Evolutionary conservation across 2,329 filamentous ascomycete species (phyloP), one percentile per base, ranked within the genome.

Genomic region (Colletotrichum magnum): DNA sequence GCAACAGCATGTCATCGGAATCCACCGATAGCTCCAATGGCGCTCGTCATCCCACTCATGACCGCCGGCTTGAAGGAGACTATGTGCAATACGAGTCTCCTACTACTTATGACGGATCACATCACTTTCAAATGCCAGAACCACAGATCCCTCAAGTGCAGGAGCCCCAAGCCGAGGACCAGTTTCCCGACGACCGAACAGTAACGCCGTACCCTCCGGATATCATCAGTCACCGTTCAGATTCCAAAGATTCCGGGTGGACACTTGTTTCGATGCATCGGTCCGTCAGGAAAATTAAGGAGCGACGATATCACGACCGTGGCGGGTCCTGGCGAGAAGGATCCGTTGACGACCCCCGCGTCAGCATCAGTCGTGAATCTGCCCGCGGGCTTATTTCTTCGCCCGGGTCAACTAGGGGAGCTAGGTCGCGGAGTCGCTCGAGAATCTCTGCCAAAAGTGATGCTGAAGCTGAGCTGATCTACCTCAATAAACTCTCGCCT

Each of bases 1-100:
- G 82, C 4, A 86, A 82, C 69, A 86, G 82, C 66, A 75, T 83
- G 7, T 87, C 86, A 0, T 80, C 80, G 5, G 82, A 83, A 24
- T 82, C 84, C 0, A 79, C 80, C n/a, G 83, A 81, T 0, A 79
- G 82, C 21, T 69, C 62, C 18, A 54, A 47, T 36, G 32, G 16
- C 16, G 43, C 78, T 36, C 82, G 78, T 59, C 50, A 77, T 43
- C 73, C 70, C 28, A 75, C 78, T 18, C 58, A 1, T 69, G 72
- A 72, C 57, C 74, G 61, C 71, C 69, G 70, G 63, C 71, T 71
- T 58, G 74, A 75, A 63, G 78, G 79, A 48, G 73, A 73, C 21
- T 69, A 71, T 10, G 72, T 71, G 2, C 69, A 76, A 5, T 68
- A 78, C 16, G 74, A 77, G 43, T 80, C 81, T 1, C 79, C 80